Conservation (phyloP, 2,329 filamentous ascomycete species). For the Exserohilum rostratum region DNA sequence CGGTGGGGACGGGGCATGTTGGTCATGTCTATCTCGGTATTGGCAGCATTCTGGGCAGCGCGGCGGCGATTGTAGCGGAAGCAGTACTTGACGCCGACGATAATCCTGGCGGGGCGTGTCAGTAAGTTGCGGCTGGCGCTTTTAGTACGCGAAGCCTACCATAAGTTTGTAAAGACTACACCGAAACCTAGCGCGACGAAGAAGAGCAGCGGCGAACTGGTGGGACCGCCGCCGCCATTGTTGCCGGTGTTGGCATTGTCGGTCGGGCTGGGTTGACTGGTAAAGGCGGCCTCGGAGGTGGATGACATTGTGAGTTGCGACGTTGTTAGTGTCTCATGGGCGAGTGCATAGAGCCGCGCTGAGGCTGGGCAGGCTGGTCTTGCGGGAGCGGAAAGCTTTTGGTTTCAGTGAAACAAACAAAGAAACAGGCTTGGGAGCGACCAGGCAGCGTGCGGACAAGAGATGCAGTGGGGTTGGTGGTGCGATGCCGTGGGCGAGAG, state of each 20-base stretch:
- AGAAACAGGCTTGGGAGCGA: not conserved
- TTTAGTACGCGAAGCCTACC: conserved; percentile 60
- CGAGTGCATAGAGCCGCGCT: not conserved
- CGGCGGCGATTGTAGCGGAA: conserved; percentile 97
- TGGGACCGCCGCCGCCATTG: conserved; percentile 56
- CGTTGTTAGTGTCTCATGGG: conserved; percentile 16
- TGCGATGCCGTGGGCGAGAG: conserved; percentile 1
- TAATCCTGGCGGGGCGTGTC: conserved; percentile 74
- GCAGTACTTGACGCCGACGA: conserved; percentile 99
- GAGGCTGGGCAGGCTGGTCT: not conserved
- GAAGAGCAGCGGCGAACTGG: conserved; percentile 80
- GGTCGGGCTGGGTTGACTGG: conserved; percentile 7
- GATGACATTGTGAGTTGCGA: conserved; percentile 16
- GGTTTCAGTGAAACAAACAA: conserved; percentile 9
- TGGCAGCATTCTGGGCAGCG: conserved; percentile 74
- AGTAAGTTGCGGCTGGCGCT: conserved; percentile 17
- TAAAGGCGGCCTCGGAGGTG: conserved; percentile 2
- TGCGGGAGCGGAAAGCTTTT: conserved; percentile 13
- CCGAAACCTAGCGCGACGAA: conserved; percentile 96
- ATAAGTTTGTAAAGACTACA: conserved; percentile 97
- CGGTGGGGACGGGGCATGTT: conserved; percentile 85
- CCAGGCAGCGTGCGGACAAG: conserved; percentile 1
- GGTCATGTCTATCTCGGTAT: conserved; percentile 83
- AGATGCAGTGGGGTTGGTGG: not conserved
- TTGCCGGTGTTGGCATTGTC: conserved; percentile 35